Evolutionary conservation across 1,284 basidiomycete genomes (phyloP).

Genomic region (Marasmius fiardii): DNA sequence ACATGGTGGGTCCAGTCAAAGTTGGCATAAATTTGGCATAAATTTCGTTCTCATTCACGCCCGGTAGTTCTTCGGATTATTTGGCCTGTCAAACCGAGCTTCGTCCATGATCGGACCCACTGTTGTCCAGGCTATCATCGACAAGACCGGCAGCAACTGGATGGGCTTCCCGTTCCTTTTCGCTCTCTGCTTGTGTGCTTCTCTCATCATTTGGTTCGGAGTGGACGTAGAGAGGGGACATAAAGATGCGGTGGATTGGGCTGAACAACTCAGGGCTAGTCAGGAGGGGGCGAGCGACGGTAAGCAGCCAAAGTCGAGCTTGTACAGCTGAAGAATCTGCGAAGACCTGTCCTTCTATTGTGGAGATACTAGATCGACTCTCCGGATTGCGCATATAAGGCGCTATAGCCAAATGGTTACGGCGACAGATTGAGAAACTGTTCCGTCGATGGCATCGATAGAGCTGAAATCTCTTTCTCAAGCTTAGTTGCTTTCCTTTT

Average conservation of each 20-base stretch:
- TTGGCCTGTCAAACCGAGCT: constrained; percentile 79
- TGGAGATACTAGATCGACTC: no score
- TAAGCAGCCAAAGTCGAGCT: neutral
- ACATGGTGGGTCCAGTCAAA: constrained; percentile 50
- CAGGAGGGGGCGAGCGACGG: neutral
- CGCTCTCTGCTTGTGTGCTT: constrained; percentile 61
- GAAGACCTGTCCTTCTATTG: no score
- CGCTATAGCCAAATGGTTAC: constrained; percentile 52
- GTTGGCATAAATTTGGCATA: neutral
- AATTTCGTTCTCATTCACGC: neutral
- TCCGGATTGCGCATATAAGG: constrained; percentile 1
- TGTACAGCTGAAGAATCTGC: no score
- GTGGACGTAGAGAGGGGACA: constrained; percentile 71
- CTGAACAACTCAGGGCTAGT: constrained; percentile 28
- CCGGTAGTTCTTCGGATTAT: constrained; percentile 73
- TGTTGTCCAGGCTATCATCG: constrained; percentile 76
- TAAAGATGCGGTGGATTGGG: constrained; percentile 63
- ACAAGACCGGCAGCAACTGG: constrained; percentile 71
- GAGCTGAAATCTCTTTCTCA: no score
- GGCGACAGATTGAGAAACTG: constrained; percentile 36
- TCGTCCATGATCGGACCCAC: constrained; percentile 81
- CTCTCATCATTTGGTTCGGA: constrained; percentile 68
- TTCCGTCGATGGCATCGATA: no score
- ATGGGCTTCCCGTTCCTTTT: constrained; percentile 84
- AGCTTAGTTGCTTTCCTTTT: no score